phyloP scores from a whole-genome alignment of 371 early-diverging fungal species.

The Synchytrium microbalum region DNA sequence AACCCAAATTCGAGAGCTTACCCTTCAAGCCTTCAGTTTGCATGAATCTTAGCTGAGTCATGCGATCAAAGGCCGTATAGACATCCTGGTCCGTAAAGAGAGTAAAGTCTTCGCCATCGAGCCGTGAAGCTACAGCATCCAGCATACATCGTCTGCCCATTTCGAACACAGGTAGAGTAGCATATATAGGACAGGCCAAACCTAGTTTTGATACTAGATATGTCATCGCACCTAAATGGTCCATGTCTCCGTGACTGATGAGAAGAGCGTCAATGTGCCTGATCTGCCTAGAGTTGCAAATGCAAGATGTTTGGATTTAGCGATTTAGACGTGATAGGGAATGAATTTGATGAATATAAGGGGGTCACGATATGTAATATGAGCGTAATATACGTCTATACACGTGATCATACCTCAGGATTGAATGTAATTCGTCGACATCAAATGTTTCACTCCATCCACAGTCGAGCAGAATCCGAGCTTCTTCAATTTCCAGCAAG shows the following conservation, averaged over 20 bases:
- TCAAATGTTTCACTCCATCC: slow-evolving; percentile 76
- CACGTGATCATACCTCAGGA: slow-evolving; percentile 64
- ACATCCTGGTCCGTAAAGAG: slow-evolving; percentile 67
- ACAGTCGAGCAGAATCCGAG: slow-evolving; percentile 86
- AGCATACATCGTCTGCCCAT: slow-evolving; percentile 85
- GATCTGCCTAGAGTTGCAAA: slow-evolving; percentile 48
- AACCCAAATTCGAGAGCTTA: slow-evolving; percentile 12
- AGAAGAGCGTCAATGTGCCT: slow-evolving; percentile 89
- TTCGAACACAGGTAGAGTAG: slow-evolving; percentile 88
- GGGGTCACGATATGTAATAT: no score
- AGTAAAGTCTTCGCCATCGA: slow-evolving; percentile 60
- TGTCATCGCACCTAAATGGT: slow-evolving; percentile 85
- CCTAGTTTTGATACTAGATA: slow-evolving; percentile 73
- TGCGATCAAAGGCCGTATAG: slow-evolving; percentile 75
- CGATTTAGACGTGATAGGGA: no score
- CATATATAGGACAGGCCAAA: slow-evolving; percentile 81
- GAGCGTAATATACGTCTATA: no score
- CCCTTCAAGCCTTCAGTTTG: slow-evolving; percentile 76
- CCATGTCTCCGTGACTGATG: slow-evolving; percentile 81
- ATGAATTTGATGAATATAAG: no score
- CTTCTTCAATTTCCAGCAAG: slow-evolving; percentile 83
- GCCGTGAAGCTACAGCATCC: slow-evolving; percentile 64
- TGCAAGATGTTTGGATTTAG: slow-evolving; percentile 9
- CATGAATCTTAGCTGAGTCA: slow-evolving; percentile 78
- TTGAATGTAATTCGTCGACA: slow-evolving; percentile 53